Conservation (phyloP, 345 rosid species). For the Camelina neglecta region DNA sequence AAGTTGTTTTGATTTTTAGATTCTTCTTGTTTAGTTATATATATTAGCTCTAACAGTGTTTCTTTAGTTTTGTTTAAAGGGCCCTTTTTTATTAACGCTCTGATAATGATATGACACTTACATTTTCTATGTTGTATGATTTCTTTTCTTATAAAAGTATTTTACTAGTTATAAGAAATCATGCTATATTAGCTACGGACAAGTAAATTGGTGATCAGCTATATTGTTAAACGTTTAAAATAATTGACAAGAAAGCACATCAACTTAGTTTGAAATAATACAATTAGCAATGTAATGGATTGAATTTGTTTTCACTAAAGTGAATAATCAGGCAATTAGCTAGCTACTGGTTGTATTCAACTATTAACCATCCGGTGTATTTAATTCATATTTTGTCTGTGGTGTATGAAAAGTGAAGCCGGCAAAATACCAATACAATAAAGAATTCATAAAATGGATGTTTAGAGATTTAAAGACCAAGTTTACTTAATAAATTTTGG, state of each 20-base stretch:
- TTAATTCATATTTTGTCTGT: neutral
- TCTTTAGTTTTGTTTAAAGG: neutral
- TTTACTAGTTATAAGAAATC: too few species aligned
- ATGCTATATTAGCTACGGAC: too few species aligned
- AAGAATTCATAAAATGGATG: too few species aligned
- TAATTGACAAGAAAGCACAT: too few species aligned
- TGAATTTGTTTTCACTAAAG: too few species aligned
- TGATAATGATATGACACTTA: neutral
- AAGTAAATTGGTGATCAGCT: too few species aligned
- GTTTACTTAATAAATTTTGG: neutral
- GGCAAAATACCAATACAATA: too few species aligned
- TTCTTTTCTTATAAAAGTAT: neutral
- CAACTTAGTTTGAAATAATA: too few species aligned
- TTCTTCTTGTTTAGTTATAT: neutral
- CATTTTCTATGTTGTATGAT: neutral
- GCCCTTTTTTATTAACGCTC: neutral
- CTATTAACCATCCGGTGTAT: neutral
- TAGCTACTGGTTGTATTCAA: too few species aligned
- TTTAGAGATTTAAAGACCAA: neutral
- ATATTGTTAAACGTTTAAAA: too few species aligned
- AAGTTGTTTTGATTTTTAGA: constrained; percentile 32
- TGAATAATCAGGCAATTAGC: too few species aligned
- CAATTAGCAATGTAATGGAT: too few species aligned
- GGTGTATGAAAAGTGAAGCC: neutral
- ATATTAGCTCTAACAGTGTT: neutral